Evolutionary conservation across 257 asterid species (phyloP).

Genomic region (Penstemon eatonii): DNA sequence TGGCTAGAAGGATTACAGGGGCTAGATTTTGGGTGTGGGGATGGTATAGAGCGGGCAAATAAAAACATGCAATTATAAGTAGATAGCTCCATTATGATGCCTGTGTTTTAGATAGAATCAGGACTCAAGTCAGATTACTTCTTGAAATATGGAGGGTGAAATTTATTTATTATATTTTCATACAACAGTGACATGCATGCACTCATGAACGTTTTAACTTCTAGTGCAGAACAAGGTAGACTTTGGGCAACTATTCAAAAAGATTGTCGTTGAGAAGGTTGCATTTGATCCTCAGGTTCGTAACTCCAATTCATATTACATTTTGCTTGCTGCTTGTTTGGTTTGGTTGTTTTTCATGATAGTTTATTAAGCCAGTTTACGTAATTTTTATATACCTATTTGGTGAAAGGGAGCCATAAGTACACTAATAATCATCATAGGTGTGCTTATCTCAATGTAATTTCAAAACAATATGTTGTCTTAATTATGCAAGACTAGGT

Average conservation of each 20-base stretch:
- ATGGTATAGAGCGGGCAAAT: too few species aligned
- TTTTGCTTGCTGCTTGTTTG: not conserved
- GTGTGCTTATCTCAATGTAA: not conserved
- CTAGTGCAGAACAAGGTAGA: constrained; percentile 60
- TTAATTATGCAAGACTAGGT: not conserved
- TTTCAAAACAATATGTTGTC: not conserved
- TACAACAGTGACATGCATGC: not conserved
- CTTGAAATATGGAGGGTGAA: not conserved
- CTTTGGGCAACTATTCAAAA: constrained; percentile 41
- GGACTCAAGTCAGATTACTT: too few species aligned
- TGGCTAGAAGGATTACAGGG: too few species aligned
- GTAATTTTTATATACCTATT: not conserved
- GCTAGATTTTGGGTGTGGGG: too few species aligned
- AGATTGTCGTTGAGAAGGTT: constrained; percentile 49
- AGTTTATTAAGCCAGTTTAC: not conserved
- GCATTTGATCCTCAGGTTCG: constrained; percentile 60
- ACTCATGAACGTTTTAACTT: constrained; percentile 13
- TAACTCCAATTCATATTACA: constrained; percentile 19
- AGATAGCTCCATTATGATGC: not conserved
- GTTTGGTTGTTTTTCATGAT: constrained; percentile 2
- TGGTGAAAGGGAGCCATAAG: not conserved
- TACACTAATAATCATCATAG: not conserved
- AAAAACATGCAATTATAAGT: too few species aligned
- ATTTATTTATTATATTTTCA: not conserved
- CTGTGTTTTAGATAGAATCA: not conserved